Conservation (phyloP, 2,329 filamentous ascomycete species). For the Fusarium sp. region DNA sequence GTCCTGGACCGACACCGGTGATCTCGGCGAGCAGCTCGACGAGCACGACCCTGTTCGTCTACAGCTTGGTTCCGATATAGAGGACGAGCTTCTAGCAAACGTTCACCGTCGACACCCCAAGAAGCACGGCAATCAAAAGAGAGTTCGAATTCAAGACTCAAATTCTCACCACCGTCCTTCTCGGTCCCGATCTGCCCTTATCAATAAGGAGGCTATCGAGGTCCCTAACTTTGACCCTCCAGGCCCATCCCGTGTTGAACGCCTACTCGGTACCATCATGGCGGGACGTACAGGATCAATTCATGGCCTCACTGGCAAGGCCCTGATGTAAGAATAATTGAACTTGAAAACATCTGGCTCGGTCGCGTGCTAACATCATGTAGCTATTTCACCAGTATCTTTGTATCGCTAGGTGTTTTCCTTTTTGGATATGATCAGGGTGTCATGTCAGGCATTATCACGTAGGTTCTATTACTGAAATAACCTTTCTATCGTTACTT, state of each 20-base stretch:
- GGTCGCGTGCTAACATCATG: slow-evolving; percentile 29
- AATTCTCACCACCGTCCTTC: slow-evolving; percentile 53
- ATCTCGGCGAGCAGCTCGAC: slow-evolving; percentile 91
- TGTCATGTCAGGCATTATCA: slow-evolving; percentile 82
- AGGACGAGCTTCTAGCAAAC: slow-evolving; percentile 69
- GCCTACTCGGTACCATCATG: slow-evolving; percentile 85
- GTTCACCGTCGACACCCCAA: slow-evolving; percentile 58
- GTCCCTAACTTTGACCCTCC: slow-evolving; percentile 76
- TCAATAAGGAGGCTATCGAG: slow-evolving; percentile 81
- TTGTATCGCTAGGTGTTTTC: slow-evolving; percentile 87
- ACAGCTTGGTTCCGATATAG: slow-evolving; percentile 73
- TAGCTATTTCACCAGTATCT: slow-evolving; percentile 95
- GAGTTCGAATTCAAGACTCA: slow-evolving; percentile 74
- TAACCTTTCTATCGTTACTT: slow-evolving; percentile 28
- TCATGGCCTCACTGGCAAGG: slow-evolving; percentile 94
- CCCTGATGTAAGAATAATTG: slow-evolving; percentile 75
- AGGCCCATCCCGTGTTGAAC: slow-evolving; percentile 73
- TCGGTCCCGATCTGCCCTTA: slow-evolving; percentile 54
- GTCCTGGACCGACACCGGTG: slow-evolving; percentile 93
- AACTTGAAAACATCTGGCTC: background rate
- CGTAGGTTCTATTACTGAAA: slow-evolving; percentile 57
- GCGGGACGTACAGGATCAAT: slow-evolving; percentile 79
- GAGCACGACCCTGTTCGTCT: slow-evolving; percentile 82
- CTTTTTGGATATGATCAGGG: slow-evolving; percentile 91
- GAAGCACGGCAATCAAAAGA: slow-evolving; percentile 59